Conservation (phyloP, 148 eudicot species). For the Chenopodium album region DNA sequence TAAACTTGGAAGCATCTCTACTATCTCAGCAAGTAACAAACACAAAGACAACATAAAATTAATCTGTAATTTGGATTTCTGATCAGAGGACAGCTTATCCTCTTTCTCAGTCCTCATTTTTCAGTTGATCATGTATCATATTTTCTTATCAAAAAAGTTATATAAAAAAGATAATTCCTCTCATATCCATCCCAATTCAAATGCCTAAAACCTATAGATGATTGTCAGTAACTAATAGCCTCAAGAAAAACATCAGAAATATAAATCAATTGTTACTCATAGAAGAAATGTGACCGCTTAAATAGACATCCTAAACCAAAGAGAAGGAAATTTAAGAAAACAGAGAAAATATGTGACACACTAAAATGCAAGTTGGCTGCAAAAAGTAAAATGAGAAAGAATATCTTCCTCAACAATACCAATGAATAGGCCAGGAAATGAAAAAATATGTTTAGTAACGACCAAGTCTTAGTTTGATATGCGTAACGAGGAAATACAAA, state of each 20-base stretch:
- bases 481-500: background rate
- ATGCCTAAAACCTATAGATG: background rate
- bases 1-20: background rate
- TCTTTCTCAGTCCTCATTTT: no score
- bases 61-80: no score
- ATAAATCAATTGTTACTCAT: background rate
- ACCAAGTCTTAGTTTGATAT: background rate
- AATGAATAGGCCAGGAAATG: background rate
- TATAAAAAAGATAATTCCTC: background rate
- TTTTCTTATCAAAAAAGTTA: no score
- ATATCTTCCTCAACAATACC: background rate
- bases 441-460: background rate
- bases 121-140: no score
- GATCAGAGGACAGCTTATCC: no score
- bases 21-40: background rate
- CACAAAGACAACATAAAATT: no score
- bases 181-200: background rate
- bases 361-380: background rate
- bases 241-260: background rate
- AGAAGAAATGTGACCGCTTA: background rate
- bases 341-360: background rate
- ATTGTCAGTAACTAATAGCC: background rate
- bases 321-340: background rate
- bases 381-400: background rate
- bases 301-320: background rate